Evolutionary conservation across 2,329 filamentous ascomycete species (phyloP), one percentile per base, ranked within the genome.

Genomic region (Penicillium verrucosum): DNA sequence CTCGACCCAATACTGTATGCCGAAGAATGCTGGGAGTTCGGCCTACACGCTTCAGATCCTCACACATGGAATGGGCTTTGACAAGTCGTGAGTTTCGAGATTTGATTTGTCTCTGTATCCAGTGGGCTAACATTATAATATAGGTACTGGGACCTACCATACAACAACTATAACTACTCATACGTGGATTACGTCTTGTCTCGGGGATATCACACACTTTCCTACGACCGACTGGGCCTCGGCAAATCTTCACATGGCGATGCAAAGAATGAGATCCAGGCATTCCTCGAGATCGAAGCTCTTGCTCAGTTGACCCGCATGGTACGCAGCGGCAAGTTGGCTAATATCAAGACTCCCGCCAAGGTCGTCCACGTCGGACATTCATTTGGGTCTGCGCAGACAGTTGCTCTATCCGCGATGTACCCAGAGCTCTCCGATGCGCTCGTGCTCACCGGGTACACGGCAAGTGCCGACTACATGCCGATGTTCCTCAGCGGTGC

Each of bases 151-250:
- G 72, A 75, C 41, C 58, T 70, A 16, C 54, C 61, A n/a, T 65
- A 56, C 51, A 40, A 68, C 40, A 59, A 69, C 53, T 67, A 67
- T 42, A 65, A 71, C 30, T 68, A 74, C 57, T 75, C 72, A 9
- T 76, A 73, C 54, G 71, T 77, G 50, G 66, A 76, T 36, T 66
- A 71, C 7, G 63, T 69, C 11, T 63, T 75, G 37, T 62, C 59
- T 21, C 68, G 68, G 32, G 75, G 74, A 37, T 77, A 77, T 60
- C 67, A 71, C 27, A 76, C 74, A 18, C 67, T 77, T 14, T 71
- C 73, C 8, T 77, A 75, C 56, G 74, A 77, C 59, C 71, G 74
- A 27, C 64, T 76, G 12, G 74, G 74, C n/a, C 64, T 69, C 5
- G 73, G 71, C 27, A 65, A 68, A 29, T 76, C 73, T 3, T 67